Evolutionary conservation across 2,329 filamentous ascomycete species (phyloP).

Genomic region (Sclerotinia subarctica): DNA sequence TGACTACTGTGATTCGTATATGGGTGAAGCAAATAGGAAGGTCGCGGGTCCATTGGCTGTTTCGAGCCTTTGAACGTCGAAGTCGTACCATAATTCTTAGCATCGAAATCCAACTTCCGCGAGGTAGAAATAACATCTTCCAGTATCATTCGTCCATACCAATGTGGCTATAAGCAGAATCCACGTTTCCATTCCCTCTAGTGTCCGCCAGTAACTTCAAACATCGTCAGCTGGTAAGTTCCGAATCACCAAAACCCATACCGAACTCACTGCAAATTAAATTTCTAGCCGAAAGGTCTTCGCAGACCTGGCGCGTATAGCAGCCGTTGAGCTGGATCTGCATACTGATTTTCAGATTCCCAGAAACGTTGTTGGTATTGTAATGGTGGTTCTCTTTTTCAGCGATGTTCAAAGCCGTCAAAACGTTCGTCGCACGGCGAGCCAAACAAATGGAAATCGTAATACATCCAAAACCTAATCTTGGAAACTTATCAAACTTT

Average conservation of each 20-base stretch:
- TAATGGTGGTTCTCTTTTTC: not conserved
- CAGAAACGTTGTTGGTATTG: not conserved
- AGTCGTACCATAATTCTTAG: not conserved
- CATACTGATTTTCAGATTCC: not conserved
- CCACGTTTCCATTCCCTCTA: too few relatives aligned
- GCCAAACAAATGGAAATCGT: not conserved
- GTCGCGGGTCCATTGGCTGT: not conserved
- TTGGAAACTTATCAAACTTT: not conserved
- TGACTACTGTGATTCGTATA: too few relatives aligned
- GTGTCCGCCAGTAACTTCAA: not conserved
- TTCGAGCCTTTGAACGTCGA: not conserved
- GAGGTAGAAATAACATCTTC: not conserved
- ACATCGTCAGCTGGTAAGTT: not conserved
- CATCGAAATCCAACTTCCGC: not conserved
- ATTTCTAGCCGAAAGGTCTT: fast-evolving
- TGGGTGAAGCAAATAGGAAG: not conserved
- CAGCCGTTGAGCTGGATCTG: fast-evolving
- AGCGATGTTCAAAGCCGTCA: not conserved
- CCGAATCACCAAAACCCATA: not conserved
- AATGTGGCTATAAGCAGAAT: too few relatives aligned
- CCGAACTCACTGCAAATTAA: not conserved
- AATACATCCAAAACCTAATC: not conserved
- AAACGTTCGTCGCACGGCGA: not conserved
- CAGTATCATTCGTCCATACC: not conserved
- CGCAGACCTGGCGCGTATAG: not conserved